These are phyloP conservation scores for Pisolithus microcarpus DNA, from an alignment of 768 basidiomycete genomes.

Conservation along the genomic window DNA sequence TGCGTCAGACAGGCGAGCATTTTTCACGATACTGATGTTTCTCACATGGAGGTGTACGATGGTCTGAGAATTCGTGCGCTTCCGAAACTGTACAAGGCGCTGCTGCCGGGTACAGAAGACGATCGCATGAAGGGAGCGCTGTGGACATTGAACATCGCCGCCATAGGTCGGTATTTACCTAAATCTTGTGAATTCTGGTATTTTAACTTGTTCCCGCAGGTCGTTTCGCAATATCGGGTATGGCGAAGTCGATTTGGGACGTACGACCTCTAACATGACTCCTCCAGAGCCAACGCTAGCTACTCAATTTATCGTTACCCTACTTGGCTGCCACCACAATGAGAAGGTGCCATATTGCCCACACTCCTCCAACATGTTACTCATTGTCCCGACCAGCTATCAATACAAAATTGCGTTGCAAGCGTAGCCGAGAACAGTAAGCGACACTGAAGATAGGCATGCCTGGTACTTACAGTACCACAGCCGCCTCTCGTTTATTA, in stretches of 20 bases:
- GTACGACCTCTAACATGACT: slow-evolving; percentile 6
- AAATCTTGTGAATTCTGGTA: background rate
- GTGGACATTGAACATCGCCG: slow-evolving; percentile 71
- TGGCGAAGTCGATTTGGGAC: slow-evolving; percentile 13
- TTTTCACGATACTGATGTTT: background rate
- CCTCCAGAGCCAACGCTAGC: slow-evolving; percentile 50
- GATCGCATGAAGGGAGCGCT: slow-evolving; percentile 95
- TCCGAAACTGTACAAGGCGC: slow-evolving; percentile 52
- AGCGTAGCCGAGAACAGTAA: background rate
- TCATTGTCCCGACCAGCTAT: slow-evolving; percentile 3
- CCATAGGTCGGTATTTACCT: slow-evolving; percentile 42
- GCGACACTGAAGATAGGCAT: background rate
- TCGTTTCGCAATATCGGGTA: slow-evolving; percentile 63
- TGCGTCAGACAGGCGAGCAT: background rate
- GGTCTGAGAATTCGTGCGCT: slow-evolving; percentile 60
- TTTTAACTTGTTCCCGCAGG: slow-evolving; percentile 31
- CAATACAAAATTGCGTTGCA: slow-evolving; percentile 19
- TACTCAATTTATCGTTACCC: slow-evolving; percentile 49
- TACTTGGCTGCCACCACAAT: slow-evolving; percentile 75
- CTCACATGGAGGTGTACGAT: slow-evolving; percentile 47
- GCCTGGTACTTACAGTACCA: slow-evolving; percentile 1
- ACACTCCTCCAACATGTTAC: background rate
- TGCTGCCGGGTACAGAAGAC: slow-evolving; percentile 72
- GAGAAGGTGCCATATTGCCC: slow-evolving; percentile 55
- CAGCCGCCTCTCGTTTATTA: slow-evolving; percentile 53